Evolutionary conservation across 2,329 filamentous ascomycete species (phyloP), one percentile per base, ranked within the genome.

Genomic region (Ophiostoma quercus): DNA sequence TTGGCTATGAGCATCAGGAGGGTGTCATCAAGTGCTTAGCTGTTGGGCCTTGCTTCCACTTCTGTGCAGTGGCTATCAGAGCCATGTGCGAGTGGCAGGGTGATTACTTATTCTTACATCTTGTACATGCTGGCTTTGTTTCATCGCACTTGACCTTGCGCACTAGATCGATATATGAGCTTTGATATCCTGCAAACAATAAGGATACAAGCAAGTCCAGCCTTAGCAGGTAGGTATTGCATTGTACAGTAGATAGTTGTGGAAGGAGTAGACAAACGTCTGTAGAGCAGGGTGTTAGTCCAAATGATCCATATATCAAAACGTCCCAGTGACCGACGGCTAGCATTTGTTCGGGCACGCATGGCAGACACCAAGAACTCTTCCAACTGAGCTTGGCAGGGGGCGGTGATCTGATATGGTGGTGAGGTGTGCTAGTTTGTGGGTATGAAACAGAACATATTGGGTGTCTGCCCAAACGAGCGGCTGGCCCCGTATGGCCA

Each of bases 71-170:
- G 39, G 39, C 39, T 11, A 25, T n/a, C 8, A 25, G 51, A 11
- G 12, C n/a, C n/a, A 12, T 9, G 8, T 22, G 11, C n/a, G 8
- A n/a, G 11, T 8, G n/a, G n/a, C 9, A 25, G n/a, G 22, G 22
- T 4, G 3, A 8, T 47, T 4, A 19, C 6, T 19, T 72, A 3
- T 16, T 51, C 70, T 63, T 62, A 71, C 71, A 73, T 69, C 71
- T 65, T 19, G 57, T 19, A 25, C 71, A 73, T 2, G 60, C 60
- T 6, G 71, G 71, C 8, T 66, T 70, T 6, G 68, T 65, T 60
- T 72, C 71, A 54, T 72, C 71, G 32, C 71, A 71, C 29, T 71
- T 71, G 39, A 73, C 66, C 51, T 67, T 69, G 29, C 71, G 70
- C 14, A 71, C 71, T 73, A 25, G 51, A 25, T 57, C 8, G n/a